Evolutionary conservation across 2,329 filamentous ascomycete species (phyloP).

Genomic region (Diplodia corticola): DNA sequence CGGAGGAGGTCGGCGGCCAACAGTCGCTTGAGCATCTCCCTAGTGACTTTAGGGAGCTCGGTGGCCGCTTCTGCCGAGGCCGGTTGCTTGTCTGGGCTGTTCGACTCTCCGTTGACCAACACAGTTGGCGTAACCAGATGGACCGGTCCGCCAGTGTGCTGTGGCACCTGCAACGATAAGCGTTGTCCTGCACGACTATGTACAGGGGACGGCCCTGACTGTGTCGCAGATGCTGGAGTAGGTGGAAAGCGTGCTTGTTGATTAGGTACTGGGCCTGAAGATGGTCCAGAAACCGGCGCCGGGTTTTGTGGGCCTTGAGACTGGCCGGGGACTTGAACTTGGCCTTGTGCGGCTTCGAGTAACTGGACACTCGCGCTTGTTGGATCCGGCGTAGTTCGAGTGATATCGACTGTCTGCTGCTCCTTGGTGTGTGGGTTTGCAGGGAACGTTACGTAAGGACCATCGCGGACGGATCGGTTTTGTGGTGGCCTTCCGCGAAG

Average conservation of each 20-base stretch:
- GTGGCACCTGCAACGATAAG: constrained; percentile 63
- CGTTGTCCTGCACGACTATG: constrained; percentile 46
- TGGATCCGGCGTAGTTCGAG: constrained; percentile 43
- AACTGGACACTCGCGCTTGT: constrained; percentile 38
- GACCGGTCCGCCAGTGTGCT: constrained; percentile 61
- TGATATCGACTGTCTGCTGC: constrained; percentile 48
- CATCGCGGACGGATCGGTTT: constrained; percentile 65
- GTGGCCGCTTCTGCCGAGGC: not conserved
- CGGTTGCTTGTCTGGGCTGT: constrained; percentile 25
- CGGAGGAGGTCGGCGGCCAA: constrained; percentile 50
- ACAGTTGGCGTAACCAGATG: constrained; percentile 62
- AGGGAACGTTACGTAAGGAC: constrained; percentile 69
- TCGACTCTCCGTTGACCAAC: constrained; percentile 53
- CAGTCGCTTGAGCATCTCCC: constrained; percentile 47
- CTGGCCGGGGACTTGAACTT: not conserved
- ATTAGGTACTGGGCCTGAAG: not conserved
- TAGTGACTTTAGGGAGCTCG: constrained; percentile 25
- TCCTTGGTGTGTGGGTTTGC: constrained; percentile 57
- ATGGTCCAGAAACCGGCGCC: constrained; percentile 10
- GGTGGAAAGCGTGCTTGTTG: constrained; percentile 36
- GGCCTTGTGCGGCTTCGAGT: constrained; percentile 13
- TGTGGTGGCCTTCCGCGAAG: constrained; percentile 77
- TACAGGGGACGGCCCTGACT: constrained; percentile 24
- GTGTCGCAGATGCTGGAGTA: constrained; percentile 39
- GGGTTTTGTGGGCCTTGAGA: constrained; percentile 24